A percentile compares a stretch with the other conserved stretches of the same genome.
Evolutionary conservation across 2,329 filamentous ascomycete species (phyloP).

Genomic region (Fusarium sp.): DNA sequence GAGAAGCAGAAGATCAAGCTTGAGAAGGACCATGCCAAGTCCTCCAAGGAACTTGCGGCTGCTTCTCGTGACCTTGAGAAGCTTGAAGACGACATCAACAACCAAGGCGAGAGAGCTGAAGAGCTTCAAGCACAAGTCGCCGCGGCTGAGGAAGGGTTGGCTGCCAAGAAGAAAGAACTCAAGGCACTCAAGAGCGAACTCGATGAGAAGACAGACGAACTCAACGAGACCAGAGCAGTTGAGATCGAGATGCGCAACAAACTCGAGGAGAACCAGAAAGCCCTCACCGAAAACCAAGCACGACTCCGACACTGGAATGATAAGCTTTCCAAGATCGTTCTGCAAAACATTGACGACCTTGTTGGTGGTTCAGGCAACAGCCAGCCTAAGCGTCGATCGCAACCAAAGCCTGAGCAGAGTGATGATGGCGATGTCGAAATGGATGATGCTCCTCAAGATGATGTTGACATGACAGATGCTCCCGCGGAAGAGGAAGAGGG

Average conservation of each 20-base stretch:
- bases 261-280: slow-evolving; percentile 95
- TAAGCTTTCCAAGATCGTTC: slow-evolving; percentile 83
- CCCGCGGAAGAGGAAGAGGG: slow-evolving; percentile 48
- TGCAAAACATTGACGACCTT: slow-evolving; percentile 84
- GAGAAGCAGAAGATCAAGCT: slow-evolving; percentile 93
- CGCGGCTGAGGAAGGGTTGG: slow-evolving; percentile 82
- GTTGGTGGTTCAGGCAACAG: slow-evolving; percentile 54
- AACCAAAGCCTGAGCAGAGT: slow-evolving; percentile 40
- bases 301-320: slow-evolving; percentile 88
- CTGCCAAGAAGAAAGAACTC: slow-evolving; percentile 83
- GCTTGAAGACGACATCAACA: slow-evolving; percentile 81
- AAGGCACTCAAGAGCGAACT: slow-evolving; percentile 83
- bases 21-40: slow-evolving; percentile 83
- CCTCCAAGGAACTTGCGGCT: slow-evolving; percentile 80
- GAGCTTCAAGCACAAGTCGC: slow-evolving; percentile 80
- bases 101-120: slow-evolving; percentile 80
- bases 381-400: slow-evolving; percentile 43
- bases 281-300: slow-evolving; percentile 86
- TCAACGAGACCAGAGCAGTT: slow-evolving; percentile 87
- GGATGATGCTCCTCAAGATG: slow-evolving; percentile 46
- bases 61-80: slow-evolving; percentile 79
- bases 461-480: slow-evolving; percentile 49
- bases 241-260: slow-evolving; percentile 99
- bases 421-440: slow-evolving; percentile 52
- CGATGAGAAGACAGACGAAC: slow-evolving; percentile 84